These are phyloP conservation scores for Dovyalis caffra DNA, from an alignment of 345 rosid genomes.

Conservation along the genomic window DNA sequence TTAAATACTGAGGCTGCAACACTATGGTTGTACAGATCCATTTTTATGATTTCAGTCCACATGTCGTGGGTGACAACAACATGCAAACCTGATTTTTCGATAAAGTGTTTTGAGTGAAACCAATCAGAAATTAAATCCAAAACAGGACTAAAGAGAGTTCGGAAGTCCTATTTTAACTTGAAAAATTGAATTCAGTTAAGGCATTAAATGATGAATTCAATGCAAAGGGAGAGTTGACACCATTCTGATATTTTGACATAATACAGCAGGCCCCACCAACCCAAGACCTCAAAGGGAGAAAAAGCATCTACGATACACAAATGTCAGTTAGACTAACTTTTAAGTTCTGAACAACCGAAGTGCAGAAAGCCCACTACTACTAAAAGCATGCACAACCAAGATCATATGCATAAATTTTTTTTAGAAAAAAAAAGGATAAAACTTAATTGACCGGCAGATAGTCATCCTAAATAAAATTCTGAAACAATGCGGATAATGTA, in stretches of 20 bases:
- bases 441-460: background rate
- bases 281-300: background rate
- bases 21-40: no score
- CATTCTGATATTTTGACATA: background rate
- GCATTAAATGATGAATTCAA: no score
- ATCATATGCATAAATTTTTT: background rate
- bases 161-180: no score
- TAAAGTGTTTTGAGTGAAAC: no score
- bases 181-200: no score
- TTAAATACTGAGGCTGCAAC: no score
- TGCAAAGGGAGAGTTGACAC: background rate
- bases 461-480: background rate
- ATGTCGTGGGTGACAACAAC: no score
- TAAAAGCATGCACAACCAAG: background rate
- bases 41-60: no score
- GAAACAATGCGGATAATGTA: background rate
- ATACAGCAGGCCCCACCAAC: background rate
- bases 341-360: background rate
- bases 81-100: no score
- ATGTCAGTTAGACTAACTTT: background rate
- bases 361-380: background rate
- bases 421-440: background rate
- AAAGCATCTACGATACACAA: background rate
- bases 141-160: no score
- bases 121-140: no score